Evolutionary conservation across 2,329 filamentous ascomycete species (phyloP).

Genomic region (Botrytis cinerea): DNA sequence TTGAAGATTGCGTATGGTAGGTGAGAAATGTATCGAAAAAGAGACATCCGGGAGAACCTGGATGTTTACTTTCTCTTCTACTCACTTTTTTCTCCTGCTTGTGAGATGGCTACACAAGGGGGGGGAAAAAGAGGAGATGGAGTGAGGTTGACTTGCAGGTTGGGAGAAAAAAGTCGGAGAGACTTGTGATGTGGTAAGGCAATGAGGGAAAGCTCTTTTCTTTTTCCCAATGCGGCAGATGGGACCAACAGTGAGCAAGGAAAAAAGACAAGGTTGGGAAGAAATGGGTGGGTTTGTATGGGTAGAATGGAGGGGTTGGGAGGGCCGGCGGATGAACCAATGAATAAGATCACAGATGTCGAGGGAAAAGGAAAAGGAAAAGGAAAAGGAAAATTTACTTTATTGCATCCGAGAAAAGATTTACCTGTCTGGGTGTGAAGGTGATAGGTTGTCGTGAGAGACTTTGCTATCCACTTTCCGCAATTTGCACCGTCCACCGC

Average conservation of each 20-base stretch:
- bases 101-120: slow-evolving; percentile 20
- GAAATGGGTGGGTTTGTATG: background rate
- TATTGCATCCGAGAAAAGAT: background rate
- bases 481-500: background rate
- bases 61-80: slow-evolving; percentile 21
- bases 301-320: background rate
- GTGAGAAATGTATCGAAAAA: slow-evolving; percentile 25
- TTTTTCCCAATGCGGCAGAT: background rate
- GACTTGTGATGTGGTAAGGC: background rate
- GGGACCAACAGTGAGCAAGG: background rate
- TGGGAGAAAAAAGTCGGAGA: background rate
- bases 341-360: background rate
- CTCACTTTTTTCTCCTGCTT: slow-evolving; percentile 18
- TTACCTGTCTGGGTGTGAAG: background rate
- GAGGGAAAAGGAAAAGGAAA: background rate
- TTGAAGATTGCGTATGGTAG: slow-evolving; percentile 23
- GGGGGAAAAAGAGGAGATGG: slow-evolving; percentile 15
- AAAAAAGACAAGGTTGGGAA: background rate
- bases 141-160: slow-evolving; percentile 3
- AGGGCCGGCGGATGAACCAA: background rate
- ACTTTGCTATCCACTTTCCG: background rate
- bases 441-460: background rate
- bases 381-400: background rate
- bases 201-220: background rate
- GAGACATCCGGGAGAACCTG: slow-evolving; percentile 26